A percentile compares a stretch with the other conserved stretches of the same genome.
Conservation (phyloP, 441 rosid genomes). For the Jatropha podagrica region DNA sequence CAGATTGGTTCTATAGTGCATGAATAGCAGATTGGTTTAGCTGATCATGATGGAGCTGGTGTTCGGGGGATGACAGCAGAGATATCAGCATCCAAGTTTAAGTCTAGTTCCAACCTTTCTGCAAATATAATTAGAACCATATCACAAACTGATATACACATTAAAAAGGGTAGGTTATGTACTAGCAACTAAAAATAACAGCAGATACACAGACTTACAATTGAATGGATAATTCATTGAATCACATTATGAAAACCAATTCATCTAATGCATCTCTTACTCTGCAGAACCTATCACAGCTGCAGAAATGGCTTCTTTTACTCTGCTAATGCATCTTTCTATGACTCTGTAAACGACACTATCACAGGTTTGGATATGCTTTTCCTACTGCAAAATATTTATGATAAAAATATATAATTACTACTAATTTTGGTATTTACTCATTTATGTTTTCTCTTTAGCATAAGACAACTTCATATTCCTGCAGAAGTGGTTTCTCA, state of each 20-base stretch:
- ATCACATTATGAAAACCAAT: background rate
- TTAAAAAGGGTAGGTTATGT: background rate
- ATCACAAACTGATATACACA: background rate
- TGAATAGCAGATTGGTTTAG: too few relatives aligned
- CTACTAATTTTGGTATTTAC: too few relatives aligned
- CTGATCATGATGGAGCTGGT: constrained; percentile 62
- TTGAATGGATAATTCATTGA: background rate
- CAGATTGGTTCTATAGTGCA: too few relatives aligned
- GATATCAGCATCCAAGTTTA: constrained; percentile 44
- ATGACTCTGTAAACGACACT: constrained; percentile 29
- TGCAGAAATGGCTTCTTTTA: constrained; percentile 67
- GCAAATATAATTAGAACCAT: constrained; percentile 1
- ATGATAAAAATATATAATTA: too few relatives aligned
- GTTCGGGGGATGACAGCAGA: constrained; percentile 55
- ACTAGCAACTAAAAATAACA: background rate
- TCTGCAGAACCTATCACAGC: too few relatives aligned
- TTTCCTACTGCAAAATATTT: too few relatives aligned
- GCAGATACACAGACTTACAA: background rate
- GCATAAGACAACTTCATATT: constrained; percentile 46
- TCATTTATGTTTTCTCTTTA: background rate
- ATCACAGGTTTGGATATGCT: constrained; percentile 32
- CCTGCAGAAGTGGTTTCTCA: constrained; percentile 34
- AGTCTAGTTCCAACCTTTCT: constrained; percentile 64
- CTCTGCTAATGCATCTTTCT: constrained; percentile 35
- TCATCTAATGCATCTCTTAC: too few relatives aligned